Percentiles rank a stretch among this genome's conserved stretches.
Conservation (phyloP, 2,329 filamentous ascomycete species). For the Leptographium procerum region DNA sequence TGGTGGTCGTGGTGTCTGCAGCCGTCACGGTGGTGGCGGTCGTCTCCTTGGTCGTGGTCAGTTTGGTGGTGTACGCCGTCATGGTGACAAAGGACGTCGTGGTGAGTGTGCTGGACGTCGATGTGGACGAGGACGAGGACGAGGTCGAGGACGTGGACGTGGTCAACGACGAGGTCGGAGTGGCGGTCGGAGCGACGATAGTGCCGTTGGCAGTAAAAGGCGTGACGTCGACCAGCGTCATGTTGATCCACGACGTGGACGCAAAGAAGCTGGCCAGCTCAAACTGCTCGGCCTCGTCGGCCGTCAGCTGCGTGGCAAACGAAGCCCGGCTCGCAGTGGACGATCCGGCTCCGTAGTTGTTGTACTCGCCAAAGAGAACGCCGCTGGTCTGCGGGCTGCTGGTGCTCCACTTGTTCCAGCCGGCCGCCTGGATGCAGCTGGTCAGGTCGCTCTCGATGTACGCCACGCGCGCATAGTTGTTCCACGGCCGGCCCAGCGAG, state of each 20-base stretch:
- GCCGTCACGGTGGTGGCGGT: neutral
- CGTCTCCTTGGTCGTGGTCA: neutral
- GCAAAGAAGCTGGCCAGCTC: conserved; percentile 28
- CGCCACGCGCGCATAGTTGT: conserved; percentile 32
- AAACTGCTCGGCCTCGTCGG: conserved; percentile 21
- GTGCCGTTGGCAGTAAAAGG: conserved; percentile 19
- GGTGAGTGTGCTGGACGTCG: neutral
- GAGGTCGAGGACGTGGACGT: neutral
- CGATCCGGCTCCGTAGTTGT: conserved; percentile 29
- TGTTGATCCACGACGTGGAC: conserved; percentile 29
- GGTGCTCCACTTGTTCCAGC: conserved; percentile 36
- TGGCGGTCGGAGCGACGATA: neutral
- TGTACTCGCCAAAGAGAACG: conserved; percentile 35
- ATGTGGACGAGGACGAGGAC: neutral
- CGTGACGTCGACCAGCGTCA: conserved; percentile 23
- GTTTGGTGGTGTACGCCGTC: neutral
- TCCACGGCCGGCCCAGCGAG: conserved; percentile 39
- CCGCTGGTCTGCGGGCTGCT: conserved; percentile 19
- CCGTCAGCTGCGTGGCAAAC: conserved; percentile 2
- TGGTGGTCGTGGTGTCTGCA: neutral
- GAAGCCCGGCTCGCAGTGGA: conserved; percentile 39
- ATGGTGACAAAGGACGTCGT: neutral
- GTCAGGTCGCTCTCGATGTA: conserved; percentile 23
- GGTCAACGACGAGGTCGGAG: neutral
- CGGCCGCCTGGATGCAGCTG: conserved; percentile 19